Evolutionary conservation across 192 early-diverging fungal genomes (phyloP).

Genomic region (Rhizophagus clarus): DNA sequence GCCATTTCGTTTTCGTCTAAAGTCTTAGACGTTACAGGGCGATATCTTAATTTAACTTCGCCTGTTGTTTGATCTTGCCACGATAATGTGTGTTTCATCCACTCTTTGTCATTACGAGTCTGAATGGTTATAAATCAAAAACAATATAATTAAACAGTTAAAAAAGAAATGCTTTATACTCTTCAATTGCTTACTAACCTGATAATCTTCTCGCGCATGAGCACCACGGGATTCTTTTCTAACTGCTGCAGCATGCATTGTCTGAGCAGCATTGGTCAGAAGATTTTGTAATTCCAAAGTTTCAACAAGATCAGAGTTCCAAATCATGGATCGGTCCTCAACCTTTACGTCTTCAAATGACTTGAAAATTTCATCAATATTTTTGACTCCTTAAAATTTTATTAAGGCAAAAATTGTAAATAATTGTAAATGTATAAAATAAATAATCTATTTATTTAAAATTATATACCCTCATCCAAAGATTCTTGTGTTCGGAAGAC

Average conservation of each 20-base stretch:
- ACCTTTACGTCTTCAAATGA: slow-evolving; percentile 83
- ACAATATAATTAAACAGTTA: neutral
- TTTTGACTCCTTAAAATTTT: slow-evolving; percentile 56
- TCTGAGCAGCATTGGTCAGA: slow-evolving; percentile 93
- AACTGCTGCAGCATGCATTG: slow-evolving; percentile 83
- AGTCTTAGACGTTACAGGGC: slow-evolving; percentile 76
- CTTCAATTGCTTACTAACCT: slow-evolving; percentile 30
- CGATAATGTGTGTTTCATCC: slow-evolving; percentile 99
- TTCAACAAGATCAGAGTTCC: slow-evolving; percentile 98
- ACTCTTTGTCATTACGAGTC: slow-evolving; percentile 88
- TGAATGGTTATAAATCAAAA: neutral
- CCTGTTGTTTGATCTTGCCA: slow-evolving; percentile 84
- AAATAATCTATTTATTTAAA: neutral
- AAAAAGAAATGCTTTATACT: slow-evolving; percentile 21
- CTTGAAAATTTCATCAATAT: slow-evolving; percentile 83
- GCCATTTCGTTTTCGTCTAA: slow-evolving; percentile 94
- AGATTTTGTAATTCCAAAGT: slow-evolving; percentile 97
- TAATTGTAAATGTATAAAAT: neutral
- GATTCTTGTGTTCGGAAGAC: slow-evolving; percentile 93
- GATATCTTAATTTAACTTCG: slow-evolving; percentile 79
- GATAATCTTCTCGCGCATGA: slow-evolving; percentile 95
- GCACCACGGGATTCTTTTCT: slow-evolving; percentile 98
- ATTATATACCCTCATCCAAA: slow-evolving; percentile 72
- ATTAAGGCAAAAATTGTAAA: neutral
- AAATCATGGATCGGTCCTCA: slow-evolving; percentile 92